phyloP scores from a whole-genome alignment of 192 early-diverging fungal species.

The Backusella luteola region DNA sequence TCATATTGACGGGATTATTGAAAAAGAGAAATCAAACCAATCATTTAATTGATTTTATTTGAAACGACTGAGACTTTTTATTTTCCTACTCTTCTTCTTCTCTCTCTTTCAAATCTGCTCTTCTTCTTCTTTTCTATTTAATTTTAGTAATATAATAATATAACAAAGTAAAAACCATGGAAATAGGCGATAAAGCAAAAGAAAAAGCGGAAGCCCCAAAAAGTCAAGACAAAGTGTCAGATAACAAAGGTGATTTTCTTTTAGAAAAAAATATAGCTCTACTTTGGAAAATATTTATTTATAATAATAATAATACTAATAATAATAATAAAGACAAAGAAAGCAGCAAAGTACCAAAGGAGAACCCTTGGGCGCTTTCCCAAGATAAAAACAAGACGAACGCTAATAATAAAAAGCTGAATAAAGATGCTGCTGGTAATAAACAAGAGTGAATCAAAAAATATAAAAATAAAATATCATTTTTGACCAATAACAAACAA shows the following conservation, averaged over 20 bases:
- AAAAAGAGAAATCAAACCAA: not conserved
- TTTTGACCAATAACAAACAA: not conserved
- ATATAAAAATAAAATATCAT: not conserved
- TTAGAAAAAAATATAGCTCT: no score
- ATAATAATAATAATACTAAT: not conserved
- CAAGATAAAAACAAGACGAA: not conserved
- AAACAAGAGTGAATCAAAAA: not conserved
- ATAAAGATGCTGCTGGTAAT: not conserved
- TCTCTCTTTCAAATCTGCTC: not conserved
- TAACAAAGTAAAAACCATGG: not conserved
- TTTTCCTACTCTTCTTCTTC: not conserved
- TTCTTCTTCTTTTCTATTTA: not conserved
- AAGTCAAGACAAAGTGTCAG: not conserved
- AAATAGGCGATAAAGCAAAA: not conserved
- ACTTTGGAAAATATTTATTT: not conserved
- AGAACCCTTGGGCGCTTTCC: slow-evolving; percentile 30
- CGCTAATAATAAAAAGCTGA: not conserved
- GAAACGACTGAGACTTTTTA: not conserved
- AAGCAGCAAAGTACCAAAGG: not conserved
- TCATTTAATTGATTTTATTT: not conserved
- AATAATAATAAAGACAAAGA: not conserved
- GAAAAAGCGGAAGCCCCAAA: not conserved
- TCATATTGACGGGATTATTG: not conserved
- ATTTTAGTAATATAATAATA: not conserved
- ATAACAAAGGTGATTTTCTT: not conserved